Base-by-base conservation (phyloP, 768 basidiomycete genomes). In the Plicaturopsis crispa region DNA sequence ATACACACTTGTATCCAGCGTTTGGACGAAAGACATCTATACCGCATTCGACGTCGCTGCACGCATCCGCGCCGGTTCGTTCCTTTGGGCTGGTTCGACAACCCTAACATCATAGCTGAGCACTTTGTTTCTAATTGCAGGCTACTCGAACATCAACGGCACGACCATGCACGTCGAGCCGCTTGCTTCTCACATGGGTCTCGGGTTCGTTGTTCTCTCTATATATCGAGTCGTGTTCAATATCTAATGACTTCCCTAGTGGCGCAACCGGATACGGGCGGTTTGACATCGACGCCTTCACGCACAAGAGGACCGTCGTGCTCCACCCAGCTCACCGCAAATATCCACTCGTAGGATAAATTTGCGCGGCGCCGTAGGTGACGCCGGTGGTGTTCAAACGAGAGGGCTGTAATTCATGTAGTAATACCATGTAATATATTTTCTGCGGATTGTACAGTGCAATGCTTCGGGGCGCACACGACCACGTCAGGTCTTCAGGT, bases 91-190 rank as follows among this genome's bases (percentile, higher is more conserved):
- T 14, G n/a, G 21, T 14, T 22, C 19, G n/a, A 3, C 24, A 4
- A 35, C 16, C 19, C 6, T 19, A 12, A 13, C 23, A 19, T 22
- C 24, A n/a, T n/a, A n/a, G n/a, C n/a, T n/a, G n/a, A n/a, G n/a
- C n/a, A n/a, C n/a, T n/a, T n/a, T n/a, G n/a, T n/a, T n/a, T n/a
- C n/a, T n/a, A n/a, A n/a, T 17, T 10, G 10, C 41, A 76, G 78
- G 78, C 3, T 66, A 61, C 34, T 62, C 65, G 12, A 70, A 72
- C 47, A 65, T 80, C 46, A 80, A 81, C 41, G 77, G 75, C 1
- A 53, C 67, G 3, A 72, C 73, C 3, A 46, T 77, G 17, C 69
- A 75, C 40, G 48, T 53, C 6, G 73, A 79, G 44, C 47, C 57
- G 5, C 39, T 41, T 6, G 53, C 63, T 35, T 60, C 65, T 12